Conservation (phyloP, 257 asterid genomes). For the Fraxinus pennsylvanica region DNA sequence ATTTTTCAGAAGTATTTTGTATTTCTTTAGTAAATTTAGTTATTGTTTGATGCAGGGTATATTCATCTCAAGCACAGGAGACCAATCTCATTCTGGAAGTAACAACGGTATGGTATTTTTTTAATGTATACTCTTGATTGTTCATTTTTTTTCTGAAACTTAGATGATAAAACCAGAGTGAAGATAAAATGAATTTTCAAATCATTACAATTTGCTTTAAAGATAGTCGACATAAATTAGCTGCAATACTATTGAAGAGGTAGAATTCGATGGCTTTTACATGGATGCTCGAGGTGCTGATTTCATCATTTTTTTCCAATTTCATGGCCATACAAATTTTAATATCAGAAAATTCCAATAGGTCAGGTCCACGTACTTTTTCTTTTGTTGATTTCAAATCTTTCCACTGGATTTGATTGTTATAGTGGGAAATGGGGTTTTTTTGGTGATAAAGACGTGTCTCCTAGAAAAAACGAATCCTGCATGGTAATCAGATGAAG, state of each 20-base stretch:
- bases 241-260: background rate
- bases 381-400: background rate
- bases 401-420: background rate
- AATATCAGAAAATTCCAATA: background rate
- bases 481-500: background rate
- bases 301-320: background rate
- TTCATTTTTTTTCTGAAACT: background rate
- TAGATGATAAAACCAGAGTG: background rate
- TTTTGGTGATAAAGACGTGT: background rate
- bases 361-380: background rate
- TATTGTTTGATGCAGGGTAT: conserved; percentile 44
- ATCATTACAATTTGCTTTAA: background rate
- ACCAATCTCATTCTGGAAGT: conserved; percentile 59
- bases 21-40: background rate
- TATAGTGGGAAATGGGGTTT: background rate
- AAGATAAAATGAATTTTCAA: background rate
- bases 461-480: background rate
- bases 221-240: background rate
- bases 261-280: background rate
- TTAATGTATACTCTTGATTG: background rate
- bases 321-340: background rate
- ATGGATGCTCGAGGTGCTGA: background rate
- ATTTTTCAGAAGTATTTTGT: background rate
- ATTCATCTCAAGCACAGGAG: conserved; percentile 68
- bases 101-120: conserved; percentile 63